Evolutionary conservation across 495 filamentous ascomycete species (phyloP), one percentile per base, ranked within the genome.

Genomic region (Ascodesmis nigricans): DNA sequence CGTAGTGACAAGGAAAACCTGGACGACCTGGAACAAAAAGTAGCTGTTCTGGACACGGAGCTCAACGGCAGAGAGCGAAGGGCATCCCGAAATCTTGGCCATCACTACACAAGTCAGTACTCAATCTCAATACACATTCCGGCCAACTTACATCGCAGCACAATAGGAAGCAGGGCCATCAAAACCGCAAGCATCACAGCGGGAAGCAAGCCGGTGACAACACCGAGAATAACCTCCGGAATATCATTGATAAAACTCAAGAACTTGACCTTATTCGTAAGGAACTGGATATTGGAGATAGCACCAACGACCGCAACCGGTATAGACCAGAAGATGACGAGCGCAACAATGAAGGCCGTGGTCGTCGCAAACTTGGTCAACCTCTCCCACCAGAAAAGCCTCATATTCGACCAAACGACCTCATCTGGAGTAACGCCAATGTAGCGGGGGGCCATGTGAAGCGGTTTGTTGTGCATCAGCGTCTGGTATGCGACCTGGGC

Each of bases 311-410:
- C 62, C 14, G 73, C 78, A 21, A 91, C 80, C 2, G 87, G 87
- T 39, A 97, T 78, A 3, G 81, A 77, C 81, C 82, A 95, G 65
- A 97, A 93, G 48, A 97, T 64, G 49, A 95, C 79, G 56, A 93
- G 55, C 14, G 64, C 77, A 17, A 57, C 50, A 34, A 93, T 71
- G 52, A 84, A 76, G 30, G 61, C 67, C 28, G 73, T 56, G 7
- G 78, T 75, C 9, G 59, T 64, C 34, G 73, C 64, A 53, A 71
- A 61, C 29, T 82, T 77, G 29, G 90, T 46, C 19, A 91, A 58
- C 21, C 68, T 62, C 52, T 87, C 76, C 71, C 75, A 83, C 83
- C 83, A 92, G 31, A 70, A 73, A 46, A 97, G 80, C 35, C 65
- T 64, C 27, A 93, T 63, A 44, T 84, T 82, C 36, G 58, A 63